phyloP scores from a whole-genome alignment of 2,329 filamentous ascomycete genomes.

The Colletotrichum sp. region DNA sequence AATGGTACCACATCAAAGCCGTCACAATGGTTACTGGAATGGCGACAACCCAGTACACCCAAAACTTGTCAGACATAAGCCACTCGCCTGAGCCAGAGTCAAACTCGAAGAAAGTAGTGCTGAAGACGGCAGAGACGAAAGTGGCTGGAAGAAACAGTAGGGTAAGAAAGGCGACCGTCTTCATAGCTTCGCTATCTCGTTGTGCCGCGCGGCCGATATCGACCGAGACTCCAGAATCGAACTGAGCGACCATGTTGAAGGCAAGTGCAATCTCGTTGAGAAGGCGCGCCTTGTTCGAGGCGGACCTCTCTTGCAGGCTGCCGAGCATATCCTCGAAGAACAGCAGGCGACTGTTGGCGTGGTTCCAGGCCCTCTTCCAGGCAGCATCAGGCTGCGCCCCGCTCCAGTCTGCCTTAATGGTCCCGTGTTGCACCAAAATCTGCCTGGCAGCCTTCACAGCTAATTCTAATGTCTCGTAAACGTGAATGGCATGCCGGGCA shows the following conservation, averaged over 20 bases:
- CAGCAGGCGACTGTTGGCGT: constrained; percentile 34
- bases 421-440: constrained; percentile 35
- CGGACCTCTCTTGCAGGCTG: constrained; percentile 38
- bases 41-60: constrained; percentile 39
- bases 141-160: constrained; percentile 55
- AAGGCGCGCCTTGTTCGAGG: constrained; percentile 49
- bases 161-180: constrained; percentile 53
- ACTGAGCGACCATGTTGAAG: constrained; percentile 48
- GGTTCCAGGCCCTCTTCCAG: constrained; percentile 7
- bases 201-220: constrained; percentile 43
- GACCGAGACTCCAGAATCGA: constrained; percentile 42
- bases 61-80: constrained; percentile 35
- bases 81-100: constrained; percentile 28
- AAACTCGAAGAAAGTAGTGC: constrained; percentile 47
- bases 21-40: constrained; percentile 31
- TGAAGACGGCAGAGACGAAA: constrained; percentile 53
- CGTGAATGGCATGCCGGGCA: constrained; percentile 48
- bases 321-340: constrained; percentile 36
- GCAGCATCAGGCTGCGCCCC: background rate
- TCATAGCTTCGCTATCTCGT: constrained; percentile 56
- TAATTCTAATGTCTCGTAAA: constrained; percentile 45
- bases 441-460: constrained; percentile 32
- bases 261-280: constrained; percentile 60
- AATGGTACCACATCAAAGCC: constrained; percentile 22
- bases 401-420: constrained; percentile 2